Base-by-base conservation (phyloP, 2,329 filamentous ascomycete genomes). In the Bipolaris cookei region DNA sequence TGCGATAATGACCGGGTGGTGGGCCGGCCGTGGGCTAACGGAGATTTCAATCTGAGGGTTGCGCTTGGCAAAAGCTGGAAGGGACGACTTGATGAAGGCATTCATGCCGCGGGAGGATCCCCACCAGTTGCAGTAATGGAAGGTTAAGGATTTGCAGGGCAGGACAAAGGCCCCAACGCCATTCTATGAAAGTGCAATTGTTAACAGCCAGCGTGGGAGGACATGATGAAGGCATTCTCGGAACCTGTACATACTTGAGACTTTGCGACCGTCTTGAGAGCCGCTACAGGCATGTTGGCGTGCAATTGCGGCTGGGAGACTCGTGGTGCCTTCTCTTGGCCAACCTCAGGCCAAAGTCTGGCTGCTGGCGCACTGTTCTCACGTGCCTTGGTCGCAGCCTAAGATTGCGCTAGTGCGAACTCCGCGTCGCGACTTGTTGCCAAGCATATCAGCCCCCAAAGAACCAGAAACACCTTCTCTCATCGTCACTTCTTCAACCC, bases 61-160 rank as follows among this genome's bases (percentile, higher is more conserved):
- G 69, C 84, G 81, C 67, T 86, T 82, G 53, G 93, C 93, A 80
- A 99, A 97, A 65, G 83, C 80, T 46, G 89, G 83, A 56, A 97
- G 89, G 39, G 86, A 82, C 61, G 88, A 83, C 76, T 90, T 89
- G 77, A 98, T 88, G 82, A 97, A 97, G 68, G 87, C 81, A 71
- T 96, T 95, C 92, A 98, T 97, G 74, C 95, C 95, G 72, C 82
- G 87, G 35, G 94, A 98, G 77, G 91, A 96, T 62, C 93, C 95
- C 56, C 90, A 91, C 86, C 90, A 93, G 84, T 98, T 92, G 83
- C 95, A 98, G 82, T 97, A 99, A 81, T 96, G 91, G 74, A 99
- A 91, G 77, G 97, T 91, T 77, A 99, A 83, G 75, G 89, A 90
- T 83, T 92, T 96, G 87, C 95, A 99, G 82, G 97, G 94, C 56